Base-by-base conservation (phyloP, 2,329 filamentous ascomycete species). In the Alternaria sp. region DNA sequence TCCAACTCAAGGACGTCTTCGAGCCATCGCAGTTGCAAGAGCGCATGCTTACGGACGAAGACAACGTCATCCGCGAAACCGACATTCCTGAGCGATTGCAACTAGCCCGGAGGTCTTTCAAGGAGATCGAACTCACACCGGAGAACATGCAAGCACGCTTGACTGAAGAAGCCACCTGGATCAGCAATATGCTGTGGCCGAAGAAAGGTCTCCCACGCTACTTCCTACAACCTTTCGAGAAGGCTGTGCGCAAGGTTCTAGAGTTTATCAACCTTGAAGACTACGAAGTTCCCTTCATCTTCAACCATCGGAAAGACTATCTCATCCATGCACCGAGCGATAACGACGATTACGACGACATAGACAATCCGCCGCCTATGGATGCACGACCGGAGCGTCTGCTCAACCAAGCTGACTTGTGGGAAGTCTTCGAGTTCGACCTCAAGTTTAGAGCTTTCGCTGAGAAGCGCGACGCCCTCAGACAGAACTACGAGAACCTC, bases 241-340 rank as follows among this genome's bases (percentile, higher is more conserved):
- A 91, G 69, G 91, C 94, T 5, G 89, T 99, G 54, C 88, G 89
- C 67, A 96, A 97, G 77, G 93, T 98, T 10, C 84, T 99, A 37
- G 92, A 97, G 71, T 97, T 98, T 74, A 92, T 99, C 78, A 92
- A 97, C 50, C 88, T 94, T 4, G 93, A 98, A 65, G 92, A 96
- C 67, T 92, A 94, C 69, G 95, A 99, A 77, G 93, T 97, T 1
- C 94, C 95, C 0, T 99, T 97, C 77, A 95, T 99, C 68, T 97
- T 97, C 78, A 94, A 97, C 77, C 95, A 99, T 73, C 92, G 95
- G 61, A 97, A 97, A 78, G 95, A 99, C 76, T 99, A 98, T 73
- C 85, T 99, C 41, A 96, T 99, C 56, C 92, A 98, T 72, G 89
- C 89, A 65, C 93, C 91, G 72, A 80, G 84, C n/a, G 81, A 84